Evolutionary conservation across 768 basidiomycete genomes (phyloP).

Genomic region (Pholiota conissans): DNA sequence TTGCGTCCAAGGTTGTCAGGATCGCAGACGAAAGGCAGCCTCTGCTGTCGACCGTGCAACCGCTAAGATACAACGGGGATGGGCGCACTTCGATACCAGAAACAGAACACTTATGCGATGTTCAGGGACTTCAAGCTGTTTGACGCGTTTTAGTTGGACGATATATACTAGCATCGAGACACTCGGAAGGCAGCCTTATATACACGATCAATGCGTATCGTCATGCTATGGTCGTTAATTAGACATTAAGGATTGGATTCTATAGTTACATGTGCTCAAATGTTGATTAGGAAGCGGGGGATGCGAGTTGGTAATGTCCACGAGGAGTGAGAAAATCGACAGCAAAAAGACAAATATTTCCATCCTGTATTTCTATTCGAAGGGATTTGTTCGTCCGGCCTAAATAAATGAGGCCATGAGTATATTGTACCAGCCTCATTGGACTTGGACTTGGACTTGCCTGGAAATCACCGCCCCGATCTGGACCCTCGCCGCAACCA

Average conservation of each 20-base stretch:
- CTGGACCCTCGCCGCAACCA: conserved; percentile 74
- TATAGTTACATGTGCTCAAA: conserved; percentile 2
- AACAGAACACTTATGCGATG: background rate
- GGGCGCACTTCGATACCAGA: background rate
- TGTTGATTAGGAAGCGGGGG: conserved; percentile 4
- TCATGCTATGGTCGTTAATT: conserved; percentile 4
- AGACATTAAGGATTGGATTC: conserved; percentile 8
- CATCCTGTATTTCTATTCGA: conserved; percentile 34
- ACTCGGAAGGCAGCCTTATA: background rate
- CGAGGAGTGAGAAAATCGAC: background rate
- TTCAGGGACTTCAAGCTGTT: background rate
- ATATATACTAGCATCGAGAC: too few relatives aligned
- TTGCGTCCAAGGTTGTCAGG: background rate
- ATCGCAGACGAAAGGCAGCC: background rate
- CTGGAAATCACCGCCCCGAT: conserved; percentile 73
- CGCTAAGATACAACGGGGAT: background rate
- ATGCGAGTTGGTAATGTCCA: conserved; percentile 3
- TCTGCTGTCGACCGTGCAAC: background rate
- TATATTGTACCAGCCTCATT: background rate
- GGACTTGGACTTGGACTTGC: conserved; percentile 34
- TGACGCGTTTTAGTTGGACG: background rate
- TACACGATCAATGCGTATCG: background rate
- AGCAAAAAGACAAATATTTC: background rate
- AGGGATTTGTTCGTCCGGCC: conserved; percentile 77
- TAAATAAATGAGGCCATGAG: conserved; percentile 23